Percentiles rank a stretch among this genome's conserved stretches.
Conservation (phyloP, 768 basidiomycete species). For the Podaxis sp. region DNA sequence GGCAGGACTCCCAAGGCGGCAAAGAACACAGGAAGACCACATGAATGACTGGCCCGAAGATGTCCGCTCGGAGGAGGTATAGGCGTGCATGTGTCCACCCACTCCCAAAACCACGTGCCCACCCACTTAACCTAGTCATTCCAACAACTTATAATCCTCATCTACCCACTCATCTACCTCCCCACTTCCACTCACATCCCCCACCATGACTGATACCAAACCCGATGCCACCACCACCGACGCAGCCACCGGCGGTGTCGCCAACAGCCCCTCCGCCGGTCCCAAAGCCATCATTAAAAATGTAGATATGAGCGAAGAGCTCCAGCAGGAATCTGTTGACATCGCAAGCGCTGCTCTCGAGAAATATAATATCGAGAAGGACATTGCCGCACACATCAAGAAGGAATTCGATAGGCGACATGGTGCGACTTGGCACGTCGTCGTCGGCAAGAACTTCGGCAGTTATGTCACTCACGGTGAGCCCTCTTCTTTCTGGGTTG, state of each 20-base stretch:
- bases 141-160: conserved; percentile 7
- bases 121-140: background rate
- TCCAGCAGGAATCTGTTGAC: conserved; percentile 94
- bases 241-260: conserved; percentile 48
- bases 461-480: conserved; percentile 96
- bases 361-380: conserved; percentile 94
- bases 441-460: conserved; percentile 99
- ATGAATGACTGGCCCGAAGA: conserved; percentile 11
- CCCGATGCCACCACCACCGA: conserved; percentile 59
- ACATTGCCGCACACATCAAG: conserved; percentile 97
- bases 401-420: conserved; percentile 94
- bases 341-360: conserved; percentile 83
- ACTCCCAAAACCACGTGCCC: conserved; percentile 13
- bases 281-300: conserved; percentile 92
- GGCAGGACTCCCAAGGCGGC: conserved; percentile 12
- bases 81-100: conserved; percentile 1
- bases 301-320: conserved; percentile 94
- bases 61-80: conserved; percentile 8
- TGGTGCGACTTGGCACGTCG: conserved; percentile 97
- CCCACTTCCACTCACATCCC: background rate
- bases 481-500: conserved; percentile 23
- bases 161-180: background rate
- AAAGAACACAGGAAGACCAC: conserved; percentile 14
- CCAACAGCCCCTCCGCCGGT: conserved; percentile 32
- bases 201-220: conserved; percentile 50